Base-by-base conservation (phyloP, 176 grass and related monocot species). In the Phragmites australis region DNA sequence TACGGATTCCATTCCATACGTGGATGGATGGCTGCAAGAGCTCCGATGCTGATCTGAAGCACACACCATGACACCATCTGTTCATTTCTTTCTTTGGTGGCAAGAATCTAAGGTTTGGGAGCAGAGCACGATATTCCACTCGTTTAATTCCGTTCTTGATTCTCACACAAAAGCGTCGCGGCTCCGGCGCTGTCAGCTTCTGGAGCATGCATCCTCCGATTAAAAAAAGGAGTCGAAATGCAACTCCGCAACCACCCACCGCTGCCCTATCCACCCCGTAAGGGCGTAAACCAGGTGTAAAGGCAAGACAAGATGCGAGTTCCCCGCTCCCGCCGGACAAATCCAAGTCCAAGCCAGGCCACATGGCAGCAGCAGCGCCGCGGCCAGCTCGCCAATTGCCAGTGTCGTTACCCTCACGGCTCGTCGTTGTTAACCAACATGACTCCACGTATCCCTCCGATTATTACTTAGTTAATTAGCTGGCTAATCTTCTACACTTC, bases 261-360 rank as follows among this genome's bases (percentile, higher is more conserved):
- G 5, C 51, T 7, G 3, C 0, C 72, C 29, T 22, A 48, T 64
- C 43, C 58, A 17, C 17, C 62, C 25, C 49, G 61, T 65, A n/a
- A n/a, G n/a, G n/a, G n/a, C n/a, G n/a, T n/a, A 9, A 15, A 23
- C 12, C 32, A 50, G 42, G 78, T 87, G 72, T 26, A 82, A 87
- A 82, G 37, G 17, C 9, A 0, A 21, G 8, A n/a, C n/a, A n/a
- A n/a, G n/a, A n/a, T n/a, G n/a, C n/a, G n/a, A 27, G 52, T 61
- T 76, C 68, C 85, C 79, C 56, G 45, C 79, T 7, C 3, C 86
- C 8, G 39, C 59, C 50, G 41, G 74, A 56, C 60, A 62, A 47
- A 44, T 30, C 27, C 31, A 27, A 47, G 52, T 48, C 68, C 8
- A 8, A 30, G 9, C 31, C 31, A 43, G 0, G 52, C 67, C 73